Evolutionary conservation across 495 filamentous ascomycete genomes (phyloP).

Genomic region (Monascus purpureus): DNA sequence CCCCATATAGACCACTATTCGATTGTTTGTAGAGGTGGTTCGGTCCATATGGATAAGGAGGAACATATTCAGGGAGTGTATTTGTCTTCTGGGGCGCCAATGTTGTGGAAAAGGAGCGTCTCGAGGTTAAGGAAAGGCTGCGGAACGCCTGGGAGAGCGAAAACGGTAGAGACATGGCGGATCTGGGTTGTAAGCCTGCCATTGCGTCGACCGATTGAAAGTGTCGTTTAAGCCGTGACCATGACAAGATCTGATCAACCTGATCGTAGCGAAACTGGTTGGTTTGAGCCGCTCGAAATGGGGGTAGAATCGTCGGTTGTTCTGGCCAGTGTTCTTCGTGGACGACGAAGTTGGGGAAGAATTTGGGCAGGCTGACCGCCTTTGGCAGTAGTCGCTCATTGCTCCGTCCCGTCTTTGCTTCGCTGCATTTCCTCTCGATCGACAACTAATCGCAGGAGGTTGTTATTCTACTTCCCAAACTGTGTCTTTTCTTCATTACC

Average conservation of each 20-base stretch:
- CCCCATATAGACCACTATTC: slow-evolving; percentile 76
- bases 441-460: too few relatives aligned
- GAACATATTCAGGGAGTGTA: slow-evolving; percentile 34
- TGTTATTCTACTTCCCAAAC: slow-evolving; percentile 2
- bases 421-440: slow-evolving; percentile 26
- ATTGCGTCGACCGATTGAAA: slow-evolving; percentile 13
- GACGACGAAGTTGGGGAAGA: slow-evolving; percentile 8
- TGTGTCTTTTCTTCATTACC: neutral
- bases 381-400: slow-evolving; percentile 16
- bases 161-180: slow-evolving; percentile 20
- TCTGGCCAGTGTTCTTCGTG: too few relatives aligned
- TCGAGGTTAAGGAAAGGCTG: slow-evolving; percentile 26
- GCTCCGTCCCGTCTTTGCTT: slow-evolving; percentile 18
- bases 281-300: too few relatives aligned
- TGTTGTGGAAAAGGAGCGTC: slow-evolving; percentile 30
- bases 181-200: slow-evolving; percentile 19
- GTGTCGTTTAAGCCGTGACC: slow-evolving; percentile 3
- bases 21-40: slow-evolving; percentile 70
- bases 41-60: slow-evolving; percentile 78
- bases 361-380: slow-evolving; percentile 29
- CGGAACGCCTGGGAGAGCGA: slow-evolving; percentile 30
- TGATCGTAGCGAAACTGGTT: too few relatives aligned
- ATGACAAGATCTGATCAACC: too few relatives aligned
- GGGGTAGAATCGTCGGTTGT: too few relatives aligned
- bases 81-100: slow-evolving; percentile 18